Evolutionary conservation across 1,284 basidiomycete species (phyloP), one percentile per base, ranked within the genome.

Genomic region (Fomitopsis palustris): DNA sequence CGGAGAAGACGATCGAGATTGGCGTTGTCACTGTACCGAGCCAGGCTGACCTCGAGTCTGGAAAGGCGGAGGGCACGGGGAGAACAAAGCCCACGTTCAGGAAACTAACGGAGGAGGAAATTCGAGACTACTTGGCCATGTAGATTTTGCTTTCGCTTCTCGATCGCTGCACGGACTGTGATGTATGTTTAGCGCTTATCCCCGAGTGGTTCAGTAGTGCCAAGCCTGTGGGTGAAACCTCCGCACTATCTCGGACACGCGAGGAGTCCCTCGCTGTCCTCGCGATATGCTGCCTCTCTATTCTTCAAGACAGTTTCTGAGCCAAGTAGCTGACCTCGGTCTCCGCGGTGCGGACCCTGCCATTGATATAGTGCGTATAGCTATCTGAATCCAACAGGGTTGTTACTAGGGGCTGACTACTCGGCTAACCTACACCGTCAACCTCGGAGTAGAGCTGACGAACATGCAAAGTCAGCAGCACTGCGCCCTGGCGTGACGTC

Each of bases 1-100:
- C 96, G 21, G 96, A 98, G 78, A 96, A 98, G 81, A 99, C 97
- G 37, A 97, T 99, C 70, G 97, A 99, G 77, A 96, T 99, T 61
- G 97, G 97, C 51, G 88, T 99, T 52, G 86, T 99, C 61, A 94
- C 93, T 54, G 91, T 94, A 17, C 94, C 95, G 4, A 90, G 87
- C 23, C 71, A 81, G 25, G 86, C 87, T 65, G 90, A 94, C 70
- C 79, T 93, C 58, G 87, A 88, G 65, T 87, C 84, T 58, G 84
- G 81, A 29, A 90, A 86, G 68, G 82, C 88, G 60, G 86, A 86
- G 52, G 88, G 89, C 66, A 89, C 85, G 9, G 87, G 83, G 39
- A 83, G 93, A 60, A 84, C 86, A 54, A 88, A 87, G 69, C 89
- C 95, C 25, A 93, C 92, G 16, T 98, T 98, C 80, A 83, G 96